These are phyloP conservation scores for Salvia rosmarinus DNA, from an alignment of 257 asterid species.

Conservation along the genomic window DNA sequence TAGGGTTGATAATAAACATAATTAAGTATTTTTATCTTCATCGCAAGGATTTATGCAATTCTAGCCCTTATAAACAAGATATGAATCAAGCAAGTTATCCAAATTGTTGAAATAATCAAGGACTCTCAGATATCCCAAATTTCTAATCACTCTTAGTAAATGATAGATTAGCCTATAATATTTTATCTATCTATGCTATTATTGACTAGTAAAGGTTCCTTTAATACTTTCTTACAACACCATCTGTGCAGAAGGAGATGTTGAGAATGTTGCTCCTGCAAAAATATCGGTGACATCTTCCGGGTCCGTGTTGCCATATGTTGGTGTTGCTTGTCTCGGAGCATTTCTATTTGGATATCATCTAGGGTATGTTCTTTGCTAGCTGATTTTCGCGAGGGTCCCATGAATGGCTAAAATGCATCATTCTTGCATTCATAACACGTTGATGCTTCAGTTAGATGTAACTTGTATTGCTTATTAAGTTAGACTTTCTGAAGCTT, in stretches of 20 bases:
- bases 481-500: not conserved
- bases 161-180: too few species aligned
- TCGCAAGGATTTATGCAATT: too few species aligned
- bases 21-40: too few species aligned
- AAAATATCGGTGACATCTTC: conserved; percentile 64
- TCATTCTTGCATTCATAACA: conserved; percentile 9
- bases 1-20: too few species aligned
- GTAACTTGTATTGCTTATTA: not conserved
- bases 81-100: too few species aligned
- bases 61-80: too few species aligned
- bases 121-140: too few species aligned
- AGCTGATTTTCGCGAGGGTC: not conserved
- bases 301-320: conserved; percentile 85
- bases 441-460: not conserved
- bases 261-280: conserved; percentile 59
- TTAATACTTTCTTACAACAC: conserved; percentile 19
- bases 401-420: not conserved
- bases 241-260: conserved; percentile 60
- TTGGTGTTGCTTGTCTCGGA: conserved; percentile 91
- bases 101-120: too few species aligned
- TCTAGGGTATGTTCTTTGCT: conserved; percentile 66
- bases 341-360: conserved; percentile 93
- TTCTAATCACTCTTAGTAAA: too few species aligned
- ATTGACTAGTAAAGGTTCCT: too few species aligned
- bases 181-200: too few species aligned